These are phyloP conservation scores for Epichloe typhina DNA, from an alignment of 2,329 filamentous ascomycete species.

Conservation along the genomic window DNA sequence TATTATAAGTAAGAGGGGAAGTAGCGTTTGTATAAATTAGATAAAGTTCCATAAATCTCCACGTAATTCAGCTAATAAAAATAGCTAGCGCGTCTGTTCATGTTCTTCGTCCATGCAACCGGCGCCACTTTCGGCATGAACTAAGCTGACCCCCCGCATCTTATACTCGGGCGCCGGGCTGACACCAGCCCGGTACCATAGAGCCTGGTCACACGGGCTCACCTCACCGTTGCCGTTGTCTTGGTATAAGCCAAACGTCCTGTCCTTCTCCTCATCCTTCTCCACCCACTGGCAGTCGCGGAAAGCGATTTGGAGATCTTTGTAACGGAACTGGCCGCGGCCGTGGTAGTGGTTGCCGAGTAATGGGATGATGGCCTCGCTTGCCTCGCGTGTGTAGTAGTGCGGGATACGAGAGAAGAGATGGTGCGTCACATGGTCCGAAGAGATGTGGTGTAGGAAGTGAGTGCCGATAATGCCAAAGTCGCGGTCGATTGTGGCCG, in stretches of 20 bases:
- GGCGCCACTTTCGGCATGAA: neutral
- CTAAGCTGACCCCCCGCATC: neutral
- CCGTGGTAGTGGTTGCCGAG: constrained; percentile 83
- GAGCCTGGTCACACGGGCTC: neutral
- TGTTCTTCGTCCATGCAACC: too few relatives aligned
- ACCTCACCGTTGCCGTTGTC: neutral
- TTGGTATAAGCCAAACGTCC: neutral
- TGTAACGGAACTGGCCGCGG: neutral
- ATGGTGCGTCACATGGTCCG: constrained; percentile 50
- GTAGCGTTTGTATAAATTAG: too few relatives aligned
- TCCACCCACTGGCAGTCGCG: constrained; percentile 1
- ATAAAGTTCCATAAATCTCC: too few relatives aligned
- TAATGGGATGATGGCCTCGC: constrained; percentile 61
- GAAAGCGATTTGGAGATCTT: neutral
- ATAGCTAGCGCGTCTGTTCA: too few relatives aligned
- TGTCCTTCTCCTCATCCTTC: neutral
- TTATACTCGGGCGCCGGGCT: constrained; percentile 1
- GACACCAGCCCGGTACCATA: constrained; percentile 1
- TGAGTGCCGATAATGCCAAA: constrained; percentile 49
- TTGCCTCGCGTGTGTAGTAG: constrained; percentile 40
- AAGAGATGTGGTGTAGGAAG: constrained; percentile 48
- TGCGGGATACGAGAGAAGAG: constrained; percentile 30
- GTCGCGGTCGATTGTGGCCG: constrained; percentile 48
- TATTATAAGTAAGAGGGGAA: too few relatives aligned
- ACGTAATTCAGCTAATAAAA: too few relatives aligned